These are phyloP conservation scores for Blastomyces emzantsi DNA, from an alignment of 2,329 filamentous ascomycete species.

Conservation along the genomic window DNA sequence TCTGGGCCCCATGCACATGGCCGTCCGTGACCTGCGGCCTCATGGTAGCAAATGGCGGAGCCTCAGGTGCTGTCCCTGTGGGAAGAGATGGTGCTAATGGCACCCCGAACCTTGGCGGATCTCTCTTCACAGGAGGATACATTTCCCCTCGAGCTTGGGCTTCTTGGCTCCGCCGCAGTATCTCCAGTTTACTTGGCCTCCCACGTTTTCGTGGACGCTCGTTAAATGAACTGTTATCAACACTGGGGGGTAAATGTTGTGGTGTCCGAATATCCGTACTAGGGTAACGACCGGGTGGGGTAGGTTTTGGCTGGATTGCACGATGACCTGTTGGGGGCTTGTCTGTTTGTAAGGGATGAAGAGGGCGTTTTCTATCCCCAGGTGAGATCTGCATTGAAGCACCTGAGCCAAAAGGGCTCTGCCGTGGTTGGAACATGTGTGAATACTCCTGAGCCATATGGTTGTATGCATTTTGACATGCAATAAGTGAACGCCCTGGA, in stretches of 20 bases:
- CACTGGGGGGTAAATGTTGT: constrained; percentile 28
- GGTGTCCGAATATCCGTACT: constrained; percentile 28
- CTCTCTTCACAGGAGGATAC: constrained; percentile 26
- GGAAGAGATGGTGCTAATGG: neutral
- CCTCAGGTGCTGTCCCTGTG: neutral
- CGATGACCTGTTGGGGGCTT: constrained; percentile 23
- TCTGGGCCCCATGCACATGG: neutral
- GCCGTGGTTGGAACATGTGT: constrained; percentile 17
- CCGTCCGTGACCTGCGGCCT: constrained; percentile 1
- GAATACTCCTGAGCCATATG: constrained; percentile 28
- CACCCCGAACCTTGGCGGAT: constrained; percentile 8
- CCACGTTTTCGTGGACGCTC: constrained; percentile 36
- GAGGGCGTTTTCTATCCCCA: constrained; percentile 19
- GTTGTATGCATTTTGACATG: constrained; percentile 29
- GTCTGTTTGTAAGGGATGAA: constrained; percentile 25
- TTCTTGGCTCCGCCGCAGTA: constrained; percentile 30
- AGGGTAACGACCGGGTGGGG: constrained; percentile 24
- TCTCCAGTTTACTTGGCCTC: constrained; percentile 36
- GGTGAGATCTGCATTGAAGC: constrained; percentile 15
- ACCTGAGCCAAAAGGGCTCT: constrained; percentile 15
- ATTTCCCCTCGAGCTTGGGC: constrained; percentile 33
- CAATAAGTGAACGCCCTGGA: constrained; percentile 33
- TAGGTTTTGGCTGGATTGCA: constrained; percentile 35
- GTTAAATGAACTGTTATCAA: constrained; percentile 21
- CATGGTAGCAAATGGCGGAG: neutral